Evolutionary conservation across 2,329 filamentous ascomycete genomes (phyloP), one percentile per base, ranked within the genome.

Genomic region (Penicillium sp.): DNA sequence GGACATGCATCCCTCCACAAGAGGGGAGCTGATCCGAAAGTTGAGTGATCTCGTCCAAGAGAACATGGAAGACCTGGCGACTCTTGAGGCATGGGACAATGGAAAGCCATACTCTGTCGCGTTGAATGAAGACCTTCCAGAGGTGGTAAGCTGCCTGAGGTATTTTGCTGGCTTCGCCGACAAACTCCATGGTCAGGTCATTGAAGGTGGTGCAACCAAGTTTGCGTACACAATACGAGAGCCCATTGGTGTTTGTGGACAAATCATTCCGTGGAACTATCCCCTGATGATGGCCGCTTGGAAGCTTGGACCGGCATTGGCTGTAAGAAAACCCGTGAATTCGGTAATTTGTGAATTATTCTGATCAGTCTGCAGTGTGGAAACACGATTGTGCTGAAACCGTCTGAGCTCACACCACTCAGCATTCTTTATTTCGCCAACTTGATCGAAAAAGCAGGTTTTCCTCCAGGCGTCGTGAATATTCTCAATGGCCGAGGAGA

Each of bases 91-190:
- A 13, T 51, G 49, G 49, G 49, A 51, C 16, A 51, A 46, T 22
- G 42, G 47, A 36, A 49, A 49, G 34, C 43, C 51, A 16, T 54
- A 38, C 8, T 32, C 36, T 24, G 39, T 36, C 6, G 55, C 51
- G 16, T 21, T 49, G 29, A 24, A 47, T 13, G 51, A 54, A 2
- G 51, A 49, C 1, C 31, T 54, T 21, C 39, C 38, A 1, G 51
- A 49, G 6, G 46, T 49, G 43, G 57, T 56, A 44, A 54, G 47
- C 40, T 50, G 51, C 42, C 47, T 58, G 52, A 10, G 63, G 51
- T 97, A 93, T 81, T 94, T 93, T 67, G 91, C 83, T 71, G 91
- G 92, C 60, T 96, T 90, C 88, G 94, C 81, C 91, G 95, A 96
- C 82, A 96, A 96, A 87, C 89, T 95, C 65, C 83, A 89, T 79